These are phyloP conservation scores for Lenzites betulinus DNA, from an alignment of 768 basidiomycete species.

Conservation along the genomic window DNA sequence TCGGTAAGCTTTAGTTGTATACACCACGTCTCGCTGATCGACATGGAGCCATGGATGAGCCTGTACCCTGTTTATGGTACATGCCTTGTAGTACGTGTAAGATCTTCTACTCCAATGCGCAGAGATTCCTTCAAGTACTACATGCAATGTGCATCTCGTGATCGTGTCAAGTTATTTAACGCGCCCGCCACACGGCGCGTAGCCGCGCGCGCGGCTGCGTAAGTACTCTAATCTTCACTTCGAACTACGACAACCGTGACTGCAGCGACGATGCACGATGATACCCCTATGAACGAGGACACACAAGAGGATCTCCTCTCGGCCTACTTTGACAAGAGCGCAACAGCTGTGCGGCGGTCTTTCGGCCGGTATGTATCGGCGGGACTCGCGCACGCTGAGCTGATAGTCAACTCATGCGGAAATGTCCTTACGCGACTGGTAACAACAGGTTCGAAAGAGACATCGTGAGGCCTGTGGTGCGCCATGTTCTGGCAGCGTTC, in stretches of 20 bases:
- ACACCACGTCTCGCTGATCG: too few species aligned
- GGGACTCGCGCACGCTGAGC: not conserved
- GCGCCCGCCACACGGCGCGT: too few species aligned
- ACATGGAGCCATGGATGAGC: too few species aligned
- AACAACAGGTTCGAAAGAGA: constrained; percentile 18
- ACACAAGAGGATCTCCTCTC: constrained; percentile 14
- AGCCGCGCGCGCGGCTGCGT: too few species aligned
- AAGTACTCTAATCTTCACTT: constrained; percentile 33
- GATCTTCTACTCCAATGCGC: too few species aligned
- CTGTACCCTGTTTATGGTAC: too few species aligned
- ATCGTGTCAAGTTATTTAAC: too few species aligned
- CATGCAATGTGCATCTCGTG: too few species aligned
- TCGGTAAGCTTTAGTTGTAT: too few species aligned
- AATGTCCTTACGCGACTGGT: not conserved
- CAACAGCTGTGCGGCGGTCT: constrained; percentile 13
- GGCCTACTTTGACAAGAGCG: constrained; percentile 26
- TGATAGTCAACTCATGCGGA: not conserved
- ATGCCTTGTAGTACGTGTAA: too few species aligned
- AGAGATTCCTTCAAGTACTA: too few species aligned
- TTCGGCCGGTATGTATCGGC: constrained; percentile 18
- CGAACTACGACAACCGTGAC: not conserved
- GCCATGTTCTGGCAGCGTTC: constrained; percentile 12
- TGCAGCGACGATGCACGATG: not conserved
- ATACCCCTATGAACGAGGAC: constrained; percentile 1
- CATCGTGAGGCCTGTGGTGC: constrained; percentile 14